Conservation (phyloP, 2,329 filamentous ascomycete genomes). For the Phialophora macrospora region DNA sequence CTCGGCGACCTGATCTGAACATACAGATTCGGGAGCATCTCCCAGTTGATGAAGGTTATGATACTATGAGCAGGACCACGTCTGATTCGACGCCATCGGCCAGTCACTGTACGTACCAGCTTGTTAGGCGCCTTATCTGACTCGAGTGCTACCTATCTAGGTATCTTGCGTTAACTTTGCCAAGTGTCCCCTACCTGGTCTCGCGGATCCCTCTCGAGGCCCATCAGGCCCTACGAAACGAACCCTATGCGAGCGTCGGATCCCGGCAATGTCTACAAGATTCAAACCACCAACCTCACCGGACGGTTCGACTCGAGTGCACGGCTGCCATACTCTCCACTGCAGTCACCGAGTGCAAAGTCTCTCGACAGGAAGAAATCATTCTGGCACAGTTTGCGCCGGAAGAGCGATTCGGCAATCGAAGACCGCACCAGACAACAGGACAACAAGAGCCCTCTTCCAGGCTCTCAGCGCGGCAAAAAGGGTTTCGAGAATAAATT, state of each 20-base stretch:
- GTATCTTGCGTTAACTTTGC: constrained; percentile 1
- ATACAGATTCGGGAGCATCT: constrained; percentile 9
- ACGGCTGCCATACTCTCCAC: constrained; percentile 3
- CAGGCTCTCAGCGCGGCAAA: constrained; percentile 4
- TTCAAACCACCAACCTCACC: background rate
- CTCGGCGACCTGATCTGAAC: constrained; percentile 9
- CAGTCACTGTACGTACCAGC: constrained; percentile 4
- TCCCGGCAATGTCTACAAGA: constrained; percentile 13
- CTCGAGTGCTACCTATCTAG: background rate
- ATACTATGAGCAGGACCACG: constrained; percentile 11
- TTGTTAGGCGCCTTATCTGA: background rate
- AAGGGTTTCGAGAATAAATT: constrained; percentile 5
- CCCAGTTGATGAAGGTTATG: constrained; percentile 4
- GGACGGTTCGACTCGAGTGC: background rate
- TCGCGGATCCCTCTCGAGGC: constrained; percentile 2
- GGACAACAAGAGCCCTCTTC: background rate
- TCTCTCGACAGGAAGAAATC: constrained; percentile 11
- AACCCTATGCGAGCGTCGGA: constrained; percentile 3
- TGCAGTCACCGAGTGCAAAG: constrained; percentile 4
- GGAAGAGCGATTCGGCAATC: constrained; percentile 11
- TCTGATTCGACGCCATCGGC: constrained; percentile 4
- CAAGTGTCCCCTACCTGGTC: constrained; percentile 9
- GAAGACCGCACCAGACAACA: constrained; percentile 1
- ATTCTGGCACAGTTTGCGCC: constrained; percentile 7
- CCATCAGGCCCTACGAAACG: constrained; percentile 11